Evolutionary conservation across 2,329 filamentous ascomycete species (phyloP), one percentile per base, ranked within the genome.

Genomic region (Cytospora paraplurivora): DNA sequence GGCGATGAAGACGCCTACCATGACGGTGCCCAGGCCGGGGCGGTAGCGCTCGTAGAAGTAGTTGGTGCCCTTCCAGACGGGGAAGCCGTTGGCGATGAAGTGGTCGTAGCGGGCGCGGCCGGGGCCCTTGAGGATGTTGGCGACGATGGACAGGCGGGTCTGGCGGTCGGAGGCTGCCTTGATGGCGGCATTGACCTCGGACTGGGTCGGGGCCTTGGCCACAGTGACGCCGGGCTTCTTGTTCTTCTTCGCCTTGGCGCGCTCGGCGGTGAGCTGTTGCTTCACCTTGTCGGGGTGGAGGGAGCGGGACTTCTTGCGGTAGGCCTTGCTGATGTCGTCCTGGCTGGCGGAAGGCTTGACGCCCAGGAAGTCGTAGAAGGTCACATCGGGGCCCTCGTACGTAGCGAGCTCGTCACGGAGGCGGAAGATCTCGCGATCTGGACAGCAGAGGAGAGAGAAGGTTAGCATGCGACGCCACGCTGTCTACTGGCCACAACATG

Each of bases 41-140:
- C 95, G 87, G 83, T 94, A 97, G 63, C 95, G 88, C 71, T 88
- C 88, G 81, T 99, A 99, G 84, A 98, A 99, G 84, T 99, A 99
- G 67, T 95, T 94, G 52, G 94, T 97, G 64, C 95, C 95, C 80
- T 94, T 93, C 95, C 95, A 99, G 62, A 86, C 87, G 37, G 95
- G 95, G 80, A 99, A 99, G 66, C 95, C 95, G 77, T 98, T 93
- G 75, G 81, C 79, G 66, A 98, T 78, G 80, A 98, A 99, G 76
- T 97, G 90, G 75, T 99, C 94, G 77, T 99, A 99, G 67, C 95
- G 90, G 70, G 92, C 90, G 67, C 95, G 86, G 61, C 85, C 85
- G 3, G 90, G 81, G 1, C 94, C 92, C 70, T 91, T 88, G 59
- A 99, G 88, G 72, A 99, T 90, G 72, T 92, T 90, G 70, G 89